Evolutionary conservation across 768 basidiomycete species (phyloP), one percentile per base, ranked within the genome.

Genomic region (Rhodotorula kratochvilovae): DNA sequence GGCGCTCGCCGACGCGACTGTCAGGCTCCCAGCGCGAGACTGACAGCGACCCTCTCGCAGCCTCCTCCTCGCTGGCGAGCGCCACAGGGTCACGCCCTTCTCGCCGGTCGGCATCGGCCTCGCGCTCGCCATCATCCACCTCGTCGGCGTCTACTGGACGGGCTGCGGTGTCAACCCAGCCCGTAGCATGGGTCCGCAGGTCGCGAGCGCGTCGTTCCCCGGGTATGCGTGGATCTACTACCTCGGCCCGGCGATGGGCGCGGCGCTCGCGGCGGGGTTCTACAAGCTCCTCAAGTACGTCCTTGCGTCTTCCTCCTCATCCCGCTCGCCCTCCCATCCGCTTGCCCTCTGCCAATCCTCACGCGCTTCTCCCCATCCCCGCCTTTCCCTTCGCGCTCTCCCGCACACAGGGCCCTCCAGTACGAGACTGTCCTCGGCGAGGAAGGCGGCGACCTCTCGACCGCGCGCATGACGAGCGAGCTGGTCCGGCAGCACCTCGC

Each of bases 51-150:
- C 36, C 0, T 45, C 7, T 6, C 8, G 15, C 39, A 70, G 63
- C 57, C 57, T 68, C 4, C 31, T 67, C 2, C 64, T 68, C 39
- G 61, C 63, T 3, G 68, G 69, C 27, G 76, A 75, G 61, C 76
- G 78, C 71, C 79, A 80, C 75, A 81, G 81, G 67, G 81, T 81
- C 5, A 82, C 82, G 0, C 81, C 80, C 75, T 77, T 83, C 42
- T 81, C 82, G 25, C 82, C 82, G 0, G 78, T 83, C 72, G 82
- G 82, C 56, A 83, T 82, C 35, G 70, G 76, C 17, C 61, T 77
- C 11, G 68, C 71, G 0, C 70, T 77, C 25, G 75, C 73, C 43
- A 60, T 75, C 29, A 68, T 69, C 25, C 72, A 77, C 33, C 57
- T 77, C 0, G 35, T 73, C 23, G 76, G 76, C 5, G 46, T 50